A percentile compares a stretch with the other conserved stretches of the same genome.
phyloP scores from a whole-genome alignment of 2,329 filamentous ascomycete species.

The Cytospora chrysosperma region DNA sequence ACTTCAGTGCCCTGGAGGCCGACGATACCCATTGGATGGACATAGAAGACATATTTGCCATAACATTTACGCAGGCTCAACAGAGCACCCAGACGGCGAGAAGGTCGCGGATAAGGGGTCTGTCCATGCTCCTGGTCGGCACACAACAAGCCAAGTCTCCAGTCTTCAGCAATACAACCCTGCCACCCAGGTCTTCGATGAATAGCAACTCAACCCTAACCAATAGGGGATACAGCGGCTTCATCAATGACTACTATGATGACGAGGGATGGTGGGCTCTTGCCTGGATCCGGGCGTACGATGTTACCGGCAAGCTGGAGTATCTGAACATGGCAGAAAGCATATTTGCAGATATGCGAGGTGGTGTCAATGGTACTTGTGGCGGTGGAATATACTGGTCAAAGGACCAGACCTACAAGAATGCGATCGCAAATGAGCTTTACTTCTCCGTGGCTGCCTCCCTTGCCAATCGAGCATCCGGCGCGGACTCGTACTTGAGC shows the following conservation, averaged over 20 bases:
- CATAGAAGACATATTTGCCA: conserved; percentile 41
- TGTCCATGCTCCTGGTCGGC: conserved; percentile 36
- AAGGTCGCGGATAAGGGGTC: conserved; percentile 36
- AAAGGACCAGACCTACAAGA: conserved; percentile 50
- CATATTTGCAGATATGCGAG: conserved; percentile 56
- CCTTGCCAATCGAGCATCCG: conserved; percentile 47
- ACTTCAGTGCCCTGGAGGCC: conserved; percentile 44
- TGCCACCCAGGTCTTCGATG: background rate
- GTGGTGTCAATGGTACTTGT: conserved; percentile 42
- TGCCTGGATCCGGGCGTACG: conserved; percentile 55
- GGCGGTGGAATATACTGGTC: conserved; percentile 60
- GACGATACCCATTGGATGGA: conserved; percentile 38
- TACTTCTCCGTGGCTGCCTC: conserved; percentile 52
- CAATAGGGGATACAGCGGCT: conserved; percentile 42
- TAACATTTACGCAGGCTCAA: conserved; percentile 48
- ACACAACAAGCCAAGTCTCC: conserved; percentile 38
- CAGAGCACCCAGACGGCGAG: conserved; percentile 36
- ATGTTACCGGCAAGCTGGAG: conserved; percentile 44
- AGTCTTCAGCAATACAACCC: background rate
- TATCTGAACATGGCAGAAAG: conserved; percentile 52
- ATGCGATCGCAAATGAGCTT: conserved; percentile 57
- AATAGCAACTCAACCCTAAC: conserved; percentile 27
- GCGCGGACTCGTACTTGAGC: conserved; percentile 42
- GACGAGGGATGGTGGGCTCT: conserved; percentile 65
- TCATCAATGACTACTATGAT: conserved; percentile 58